A percentile compares a stretch with the other conserved stretches of the same genome.
Evolutionary conservation across 352 stramenopile species (phyloP).

Genomic region (Pythium rhizo-oryzae): DNA sequence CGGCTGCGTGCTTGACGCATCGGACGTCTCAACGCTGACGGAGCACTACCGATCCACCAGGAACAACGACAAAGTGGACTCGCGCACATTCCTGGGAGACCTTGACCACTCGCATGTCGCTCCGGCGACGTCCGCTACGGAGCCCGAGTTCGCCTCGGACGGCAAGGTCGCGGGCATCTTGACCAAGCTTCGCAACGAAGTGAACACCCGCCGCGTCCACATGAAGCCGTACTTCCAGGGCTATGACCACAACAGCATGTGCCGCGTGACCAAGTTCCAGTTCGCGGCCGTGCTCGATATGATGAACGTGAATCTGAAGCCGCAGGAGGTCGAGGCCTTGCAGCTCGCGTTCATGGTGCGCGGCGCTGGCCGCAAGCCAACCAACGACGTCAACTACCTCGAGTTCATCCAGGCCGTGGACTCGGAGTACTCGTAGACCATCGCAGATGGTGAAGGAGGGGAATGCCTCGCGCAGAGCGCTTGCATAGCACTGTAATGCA

Average conservation of each 20-base stretch:
- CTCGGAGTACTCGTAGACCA: conserved; percentile 54
- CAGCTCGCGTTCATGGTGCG: conserved; percentile 55
- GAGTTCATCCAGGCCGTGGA: conserved; percentile 77
- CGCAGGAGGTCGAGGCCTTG: conserved; percentile 56
- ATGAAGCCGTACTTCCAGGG: conserved; percentile 91
- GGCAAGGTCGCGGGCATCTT: conserved; percentile 44
- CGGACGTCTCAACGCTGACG: conserved; percentile 68
- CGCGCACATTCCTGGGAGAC: conserved; percentile 65
- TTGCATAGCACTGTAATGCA: neutral
- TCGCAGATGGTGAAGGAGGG: neutral
- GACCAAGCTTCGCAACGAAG: conserved; percentile 49
- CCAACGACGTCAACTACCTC: conserved; percentile 80
- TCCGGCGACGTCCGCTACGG: neutral
- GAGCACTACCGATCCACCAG: conserved; percentile 58
- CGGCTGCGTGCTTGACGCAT: conserved; percentile 63
- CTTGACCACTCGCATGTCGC: conserved; percentile 38
- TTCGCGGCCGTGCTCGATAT: conserved; percentile 84
- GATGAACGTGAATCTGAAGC: conserved; percentile 67
- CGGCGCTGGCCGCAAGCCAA: conserved; percentile 51
- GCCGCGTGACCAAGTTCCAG: conserved; percentile 79
- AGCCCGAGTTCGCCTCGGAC: neutral
- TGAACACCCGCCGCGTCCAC: conserved; percentile 68
- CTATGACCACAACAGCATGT: conserved; percentile 80
- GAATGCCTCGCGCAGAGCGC: neutral
- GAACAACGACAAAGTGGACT: conserved; percentile 80